Evolutionary conservation across 495 filamentous ascomycete species (phyloP).

Genomic region (Letharia lupina): DNA sequence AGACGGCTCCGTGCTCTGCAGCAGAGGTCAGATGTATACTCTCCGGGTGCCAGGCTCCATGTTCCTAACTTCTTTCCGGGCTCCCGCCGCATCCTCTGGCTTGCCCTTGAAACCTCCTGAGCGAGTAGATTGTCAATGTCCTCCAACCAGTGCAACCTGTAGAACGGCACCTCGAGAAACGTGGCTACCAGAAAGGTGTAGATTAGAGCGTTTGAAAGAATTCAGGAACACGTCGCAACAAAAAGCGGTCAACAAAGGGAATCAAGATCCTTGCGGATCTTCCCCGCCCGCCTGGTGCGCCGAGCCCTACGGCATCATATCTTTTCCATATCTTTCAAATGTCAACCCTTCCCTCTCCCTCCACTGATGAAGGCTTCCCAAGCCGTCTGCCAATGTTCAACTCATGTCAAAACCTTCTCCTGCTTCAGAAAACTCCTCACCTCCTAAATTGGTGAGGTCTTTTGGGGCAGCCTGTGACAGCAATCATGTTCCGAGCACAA

Average conservation of each 20-base stretch:
- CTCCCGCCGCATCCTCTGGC: not conserved
- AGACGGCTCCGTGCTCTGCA: not conserved
- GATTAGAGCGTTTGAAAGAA: constrained; percentile 14
- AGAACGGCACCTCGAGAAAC: constrained; percentile 3
- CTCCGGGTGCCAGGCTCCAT: not conserved
- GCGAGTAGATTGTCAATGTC: constrained; percentile 1
- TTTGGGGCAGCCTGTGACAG: constrained; percentile 26
- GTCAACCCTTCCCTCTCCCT: not conserved
- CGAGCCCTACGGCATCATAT: constrained; percentile 10
- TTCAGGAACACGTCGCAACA: not conserved
- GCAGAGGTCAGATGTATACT: not conserved
- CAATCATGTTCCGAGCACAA: constrained; percentile 38
- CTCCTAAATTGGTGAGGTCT: constrained; percentile 44
- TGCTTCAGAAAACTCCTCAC: constrained; percentile 41
- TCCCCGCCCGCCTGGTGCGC: not conserved
- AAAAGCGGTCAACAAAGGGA: constrained; percentile 16
- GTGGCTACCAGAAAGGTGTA: constrained; percentile 8
- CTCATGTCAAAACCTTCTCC: constrained; percentile 48
- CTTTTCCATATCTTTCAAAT: constrained; percentile 2
- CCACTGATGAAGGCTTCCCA: constrained; percentile 12
- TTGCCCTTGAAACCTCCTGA: not conserved
- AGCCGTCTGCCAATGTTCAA: constrained; percentile 40
- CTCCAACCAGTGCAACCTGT: constrained; percentile 3
- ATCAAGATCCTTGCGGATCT: constrained; percentile 5
- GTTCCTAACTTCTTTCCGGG: not conserved